Evolutionary conservation across 352 stramenopile genomes (phyloP).

Genomic region (Saprolegnia parasitica): DNA sequence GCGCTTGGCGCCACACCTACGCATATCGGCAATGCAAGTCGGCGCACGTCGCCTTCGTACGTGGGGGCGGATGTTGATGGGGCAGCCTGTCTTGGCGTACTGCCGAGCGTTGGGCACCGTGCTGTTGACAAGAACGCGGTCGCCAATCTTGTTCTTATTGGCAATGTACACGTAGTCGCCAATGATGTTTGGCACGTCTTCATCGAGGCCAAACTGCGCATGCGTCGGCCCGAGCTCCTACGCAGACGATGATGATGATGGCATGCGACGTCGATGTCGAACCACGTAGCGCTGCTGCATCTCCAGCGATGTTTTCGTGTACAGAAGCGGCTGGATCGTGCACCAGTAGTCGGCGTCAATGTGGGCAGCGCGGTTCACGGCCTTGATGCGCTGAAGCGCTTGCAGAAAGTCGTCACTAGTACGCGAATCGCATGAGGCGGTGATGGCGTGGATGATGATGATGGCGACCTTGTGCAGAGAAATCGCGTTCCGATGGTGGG

Average conservation of each 20-base stretch:
- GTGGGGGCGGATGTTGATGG: slow-evolving; percentile 46
- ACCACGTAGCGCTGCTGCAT: slow-evolving; percentile 42
- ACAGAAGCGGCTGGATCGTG: slow-evolving; percentile 58
- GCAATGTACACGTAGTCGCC: slow-evolving; percentile 50
- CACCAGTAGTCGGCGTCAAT: slow-evolving; percentile 19
- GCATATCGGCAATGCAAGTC: no score
- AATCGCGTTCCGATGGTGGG: slow-evolving; percentile 36
- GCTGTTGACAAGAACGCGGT: slow-evolving; percentile 54
- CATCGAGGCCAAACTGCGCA: slow-evolving; percentile 64
- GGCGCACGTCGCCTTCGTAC: no score
- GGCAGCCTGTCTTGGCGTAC: slow-evolving; percentile 72
- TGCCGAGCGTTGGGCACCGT: slow-evolving; percentile 68
- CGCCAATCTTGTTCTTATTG: slow-evolving; percentile 63
- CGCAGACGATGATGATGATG: not conserved
- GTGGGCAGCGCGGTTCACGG: slow-evolving; percentile 39
- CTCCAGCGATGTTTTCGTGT: slow-evolving; percentile 39
- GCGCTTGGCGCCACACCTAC: slow-evolving; percentile 57
- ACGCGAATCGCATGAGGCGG: no score
- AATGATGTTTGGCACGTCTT: slow-evolving; percentile 41
- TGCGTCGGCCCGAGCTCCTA: slow-evolving; percentile 45
- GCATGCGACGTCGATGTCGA: not conserved
- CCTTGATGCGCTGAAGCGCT: slow-evolving; percentile 55
- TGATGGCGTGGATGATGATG: not conserved
- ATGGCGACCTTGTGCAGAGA: slow-evolving; percentile 50
- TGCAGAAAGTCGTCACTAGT: slow-evolving; percentile 65